phyloP scores from a whole-genome alignment of 169 alveolate species.

The Plasmodium malariae region DNA sequence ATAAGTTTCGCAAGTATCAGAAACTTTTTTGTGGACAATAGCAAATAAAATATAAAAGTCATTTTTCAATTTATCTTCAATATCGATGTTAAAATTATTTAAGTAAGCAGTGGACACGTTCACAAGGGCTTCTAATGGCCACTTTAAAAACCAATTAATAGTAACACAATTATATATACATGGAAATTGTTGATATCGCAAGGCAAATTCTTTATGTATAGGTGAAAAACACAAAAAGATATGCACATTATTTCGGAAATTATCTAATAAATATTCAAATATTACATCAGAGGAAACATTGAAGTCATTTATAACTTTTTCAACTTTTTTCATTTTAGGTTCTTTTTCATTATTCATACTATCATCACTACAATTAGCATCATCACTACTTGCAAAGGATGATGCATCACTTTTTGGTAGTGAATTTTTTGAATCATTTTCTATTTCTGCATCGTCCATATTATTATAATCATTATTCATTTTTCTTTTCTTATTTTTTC shows the following conservation, averaged over 20 bases:
- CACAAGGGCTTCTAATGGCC: slow-evolving; percentile 98
- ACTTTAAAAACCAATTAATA: slow-evolving; percentile 96
- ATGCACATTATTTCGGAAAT: slow-evolving; percentile 96
- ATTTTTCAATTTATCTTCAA: slow-evolving; percentile 49
- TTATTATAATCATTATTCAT: slow-evolving; percentile 19
- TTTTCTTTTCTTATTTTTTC: slow-evolving; percentile 79
- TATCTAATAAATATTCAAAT: slow-evolving; percentile 91
- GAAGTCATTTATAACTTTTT: slow-evolving; percentile 49
- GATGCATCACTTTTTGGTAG: slow-evolving; percentile 70
- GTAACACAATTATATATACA: slow-evolving; percentile 96
- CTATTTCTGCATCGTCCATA: slow-evolving; percentile 13
- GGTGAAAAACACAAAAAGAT: slow-evolving; percentile 97
- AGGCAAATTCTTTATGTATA: slow-evolving; percentile 96
- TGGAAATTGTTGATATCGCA: slow-evolving; percentile 98
- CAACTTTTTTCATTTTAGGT: slow-evolving; percentile 46
- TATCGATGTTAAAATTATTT: slow-evolving; percentile 83
- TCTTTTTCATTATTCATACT: slow-evolving; percentile 72
- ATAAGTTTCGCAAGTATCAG: slow-evolving; percentile 93
- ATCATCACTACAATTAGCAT: slow-evolving; percentile 77
- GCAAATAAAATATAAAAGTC: slow-evolving; percentile 66
- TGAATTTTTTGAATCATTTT: slow-evolving; percentile 54
- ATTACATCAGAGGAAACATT: slow-evolving; percentile 49
- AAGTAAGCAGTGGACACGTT: slow-evolving; percentile 94
- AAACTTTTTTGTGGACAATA: slow-evolving; percentile 90
- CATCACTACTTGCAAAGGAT: slow-evolving; percentile 74